Base-by-base conservation (phyloP, 768 basidiomycete genomes). In the Candolleomyces eurysporus region DNA sequence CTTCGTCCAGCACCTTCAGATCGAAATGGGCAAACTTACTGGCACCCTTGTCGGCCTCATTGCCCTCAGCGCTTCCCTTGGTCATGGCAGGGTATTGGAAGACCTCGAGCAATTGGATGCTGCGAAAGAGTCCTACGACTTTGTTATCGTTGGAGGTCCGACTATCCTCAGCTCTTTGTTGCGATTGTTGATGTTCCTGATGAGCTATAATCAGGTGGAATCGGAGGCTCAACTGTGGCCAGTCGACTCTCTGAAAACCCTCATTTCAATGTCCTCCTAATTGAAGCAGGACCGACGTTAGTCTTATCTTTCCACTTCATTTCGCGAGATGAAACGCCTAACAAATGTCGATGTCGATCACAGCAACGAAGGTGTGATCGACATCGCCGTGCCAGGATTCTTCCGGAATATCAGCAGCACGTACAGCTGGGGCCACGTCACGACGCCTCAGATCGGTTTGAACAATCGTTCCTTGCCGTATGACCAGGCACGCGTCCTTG, bases 221-320 rank as follows among this genome's bases (percentile, higher is more conserved):
- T 60, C 16, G 61, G 61, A 5, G 61, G 61, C 16, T 57, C 58
- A 13, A 59, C 59, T 2, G 57, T 64, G 16, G 60, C 64, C 22
- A 59, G 32, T 31, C 43, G 64, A 9, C 51, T 64, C 17, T 62
- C 64, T 9, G 64, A 58, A 32, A 42, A 59, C 21, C 21, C 45
- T 26, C 16, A 19, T 2, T 59, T 56, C 58, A 50, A 62, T 21
- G 49, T 60, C 11, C 51, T 65, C 22, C 61, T 62, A 19, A 48
- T 65, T 17, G 64, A 65, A 62, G 64, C 61, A 7, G 64, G 64
- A 17, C 49, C 61, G 40, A 61, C 62, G 69, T 70, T 17, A 57
- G 63, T 60, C 19, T 46, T 9, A 36, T 8, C 11, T 36, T 46
- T 17, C 8, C 17, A 7, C 16, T 46, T 46, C 17, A 13, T 21